Percentiles rank a stretch among this genome's conserved stretches.
Conservation (phyloP, 176 grass and related monocot genomes). For the Bonia amplexicaulis region DNA sequence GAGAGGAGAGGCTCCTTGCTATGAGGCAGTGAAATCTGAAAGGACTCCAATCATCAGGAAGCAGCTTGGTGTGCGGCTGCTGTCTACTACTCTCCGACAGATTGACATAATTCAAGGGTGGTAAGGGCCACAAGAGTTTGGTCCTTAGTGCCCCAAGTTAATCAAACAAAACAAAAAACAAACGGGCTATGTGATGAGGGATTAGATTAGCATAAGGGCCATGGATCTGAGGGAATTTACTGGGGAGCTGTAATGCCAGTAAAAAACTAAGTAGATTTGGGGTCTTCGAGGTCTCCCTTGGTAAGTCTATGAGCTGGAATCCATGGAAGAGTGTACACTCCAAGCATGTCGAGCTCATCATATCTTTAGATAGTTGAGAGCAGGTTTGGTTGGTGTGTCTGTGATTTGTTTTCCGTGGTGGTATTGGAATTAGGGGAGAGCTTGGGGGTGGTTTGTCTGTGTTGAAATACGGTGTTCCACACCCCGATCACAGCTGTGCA, state of each 20-base stretch:
- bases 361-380: constrained; percentile 23
- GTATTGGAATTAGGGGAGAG: constrained; percentile 24
- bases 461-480: constrained; percentile 38
- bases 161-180: constrained; percentile 22
- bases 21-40: constrained; percentile 33
- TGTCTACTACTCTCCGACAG: constrained; percentile 47
- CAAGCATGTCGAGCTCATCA: constrained; percentile 27
- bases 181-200: constrained; percentile 1
- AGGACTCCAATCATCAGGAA: constrained; percentile 45
- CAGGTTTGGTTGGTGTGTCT: constrained; percentile 21
- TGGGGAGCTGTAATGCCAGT: constrained; percentile 28
- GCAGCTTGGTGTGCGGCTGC: constrained; percentile 28
- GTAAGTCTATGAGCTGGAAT: constrained; percentile 45
- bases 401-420: constrained; percentile 30
- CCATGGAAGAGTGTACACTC: constrained; percentile 37
- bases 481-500: constrained; percentile 58
- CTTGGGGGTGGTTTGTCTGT: constrained; percentile 20
- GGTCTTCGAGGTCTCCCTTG: constrained; percentile 37
- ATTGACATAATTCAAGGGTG: constrained; percentile 45
- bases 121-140: constrained; percentile 31
- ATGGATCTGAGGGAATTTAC: constrained; percentile 43
- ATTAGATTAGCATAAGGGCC: constrained; percentile 25
- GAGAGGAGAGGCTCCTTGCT: constrained; percentile 27
- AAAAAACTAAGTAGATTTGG: constrained; percentile 23
- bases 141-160: constrained; percentile 30